These are phyloP conservation scores for Neofusicoccum kwambonambiense DNA, from an alignment of 2,329 filamentous ascomycete species.

Conservation along the genomic window DNA sequence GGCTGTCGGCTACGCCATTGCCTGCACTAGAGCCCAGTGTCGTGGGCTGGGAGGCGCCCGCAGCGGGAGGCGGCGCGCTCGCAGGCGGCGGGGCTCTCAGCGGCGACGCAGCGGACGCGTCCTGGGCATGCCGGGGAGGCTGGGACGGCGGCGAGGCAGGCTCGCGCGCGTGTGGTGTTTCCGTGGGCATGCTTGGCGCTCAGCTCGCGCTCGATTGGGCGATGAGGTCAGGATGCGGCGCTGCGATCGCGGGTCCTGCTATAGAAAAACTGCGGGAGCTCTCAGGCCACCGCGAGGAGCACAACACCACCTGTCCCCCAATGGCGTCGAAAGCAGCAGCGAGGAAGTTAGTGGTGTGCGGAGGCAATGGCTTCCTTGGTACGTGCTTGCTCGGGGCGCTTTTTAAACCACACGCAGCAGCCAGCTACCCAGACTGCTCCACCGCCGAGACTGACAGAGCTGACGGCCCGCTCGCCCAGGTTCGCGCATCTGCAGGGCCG, in stretches of 20 bases:
- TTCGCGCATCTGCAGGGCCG: constrained; percentile 85
- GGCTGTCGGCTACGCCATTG: constrained; percentile 10
- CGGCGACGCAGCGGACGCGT: not conserved
- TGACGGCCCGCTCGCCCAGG: constrained; percentile 40
- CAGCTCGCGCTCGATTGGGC: not conserved
- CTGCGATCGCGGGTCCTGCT: not conserved
- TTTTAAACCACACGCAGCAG: constrained; percentile 11
- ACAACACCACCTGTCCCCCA: constrained; percentile 22
- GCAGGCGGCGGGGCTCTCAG: no score
- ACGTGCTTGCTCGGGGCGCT: constrained; percentile 28
- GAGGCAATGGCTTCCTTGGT: constrained; percentile 90
- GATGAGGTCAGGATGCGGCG: constrained; percentile 17
- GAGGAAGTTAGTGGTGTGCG: constrained; percentile 85
- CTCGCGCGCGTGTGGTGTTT: constrained; percentile 4
- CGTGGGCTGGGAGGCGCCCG: not conserved
- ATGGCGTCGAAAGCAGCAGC: constrained; percentile 56
- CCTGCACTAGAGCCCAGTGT: not conserved
- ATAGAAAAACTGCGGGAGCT: not conserved
- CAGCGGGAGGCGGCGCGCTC: not conserved
- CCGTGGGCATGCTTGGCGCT: constrained; percentile 10
- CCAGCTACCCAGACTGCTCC: constrained; percentile 6
- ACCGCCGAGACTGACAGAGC: not conserved
- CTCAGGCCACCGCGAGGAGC: not conserved
- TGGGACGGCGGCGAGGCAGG: not conserved
- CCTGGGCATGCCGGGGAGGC: not conserved